phyloP scores from a whole-genome alignment of 371 early-diverging fungal genomes.

The Mucor indicus region DNA sequence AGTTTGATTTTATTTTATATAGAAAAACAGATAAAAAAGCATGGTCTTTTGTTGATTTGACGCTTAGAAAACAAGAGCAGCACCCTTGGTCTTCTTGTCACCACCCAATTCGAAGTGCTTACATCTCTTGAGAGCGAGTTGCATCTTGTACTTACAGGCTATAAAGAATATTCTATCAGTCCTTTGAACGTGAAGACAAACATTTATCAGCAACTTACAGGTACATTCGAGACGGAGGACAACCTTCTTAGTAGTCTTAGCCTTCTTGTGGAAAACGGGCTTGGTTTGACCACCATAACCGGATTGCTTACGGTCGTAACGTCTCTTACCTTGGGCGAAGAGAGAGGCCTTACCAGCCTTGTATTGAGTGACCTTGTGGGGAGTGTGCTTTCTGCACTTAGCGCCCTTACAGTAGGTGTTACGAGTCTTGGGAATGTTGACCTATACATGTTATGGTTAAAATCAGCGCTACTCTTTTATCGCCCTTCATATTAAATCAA shows the following conservation, averaged over 20 bases:
- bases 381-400: conserved; percentile 97
- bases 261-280: conserved; percentile 95
- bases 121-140: conserved; percentile 96
- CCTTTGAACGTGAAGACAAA: too few species aligned
- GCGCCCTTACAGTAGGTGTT: conserved; percentile 97
- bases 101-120: conserved; percentile 99
- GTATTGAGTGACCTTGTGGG: conserved; percentile 99
- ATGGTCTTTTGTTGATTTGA: too few species aligned
- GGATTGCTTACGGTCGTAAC: conserved; percentile 74
- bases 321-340: conserved; percentile 92
- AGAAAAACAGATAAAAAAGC: too few species aligned
- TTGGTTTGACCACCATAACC: conserved; percentile 99
- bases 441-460: too few species aligned
- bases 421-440: conserved; percentile 97
- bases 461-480: too few species aligned
- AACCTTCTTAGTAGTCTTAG: conserved; percentile 99
- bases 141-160: conserved; percentile 96
- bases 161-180: not conserved
- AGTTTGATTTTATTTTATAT: too few species aligned
- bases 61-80: conserved; percentile 79
- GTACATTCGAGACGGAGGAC: conserved; percentile 98
- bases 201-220: conserved; percentile 22
- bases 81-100: conserved; percentile 92
- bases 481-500: too few species aligned
- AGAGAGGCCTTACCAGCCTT: conserved; percentile 99